These are phyloP conservation scores for Turnera subulata DNA, from an alignment of 345 rosid genomes.

Conservation along the genomic window DNA sequence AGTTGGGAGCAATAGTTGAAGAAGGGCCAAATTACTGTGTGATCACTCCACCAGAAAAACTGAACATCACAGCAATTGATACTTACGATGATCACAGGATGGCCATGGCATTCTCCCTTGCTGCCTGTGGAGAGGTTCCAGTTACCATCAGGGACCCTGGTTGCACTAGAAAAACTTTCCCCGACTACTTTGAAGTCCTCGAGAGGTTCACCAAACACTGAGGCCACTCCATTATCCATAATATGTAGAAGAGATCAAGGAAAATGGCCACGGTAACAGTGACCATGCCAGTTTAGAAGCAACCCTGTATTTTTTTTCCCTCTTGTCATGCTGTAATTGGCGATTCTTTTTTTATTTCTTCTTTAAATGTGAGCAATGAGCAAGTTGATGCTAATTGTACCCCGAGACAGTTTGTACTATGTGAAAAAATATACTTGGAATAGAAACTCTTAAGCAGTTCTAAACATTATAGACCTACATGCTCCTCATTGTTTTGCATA, in stretches of 20 bases:
- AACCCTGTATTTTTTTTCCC: too few relatives aligned
- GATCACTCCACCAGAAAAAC: constrained; percentile 87
- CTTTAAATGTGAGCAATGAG: neutral
- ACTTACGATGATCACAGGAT: constrained; percentile 96
- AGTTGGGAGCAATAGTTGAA: constrained; percentile 98
- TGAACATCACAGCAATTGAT: constrained; percentile 68
- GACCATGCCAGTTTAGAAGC: too few relatives aligned
- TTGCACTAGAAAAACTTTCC: constrained; percentile 94
- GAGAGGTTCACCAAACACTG: constrained; percentile 59
- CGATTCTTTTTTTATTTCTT: neutral
- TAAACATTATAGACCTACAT: too few relatives aligned
- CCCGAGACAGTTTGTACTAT: neutral
- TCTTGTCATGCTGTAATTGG: constrained; percentile 6
- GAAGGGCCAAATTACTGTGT: constrained; percentile 95
- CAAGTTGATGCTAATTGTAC: constrained; percentile 12
- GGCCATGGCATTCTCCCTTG: constrained; percentile 99
- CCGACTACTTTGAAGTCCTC: constrained; percentile 88
- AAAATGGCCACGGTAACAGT: too few relatives aligned
- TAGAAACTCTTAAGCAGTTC: too few relatives aligned
- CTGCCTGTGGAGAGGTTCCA: constrained; percentile 92
- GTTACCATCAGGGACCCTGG: constrained; percentile 91
- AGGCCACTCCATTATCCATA: constrained; percentile 5
- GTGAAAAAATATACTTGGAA: too few relatives aligned
- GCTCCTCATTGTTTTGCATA: too few relatives aligned
- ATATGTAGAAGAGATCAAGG: neutral